Conservation (phyloP, 345 rosid genomes). For the Gossypium stocksii region DNA sequence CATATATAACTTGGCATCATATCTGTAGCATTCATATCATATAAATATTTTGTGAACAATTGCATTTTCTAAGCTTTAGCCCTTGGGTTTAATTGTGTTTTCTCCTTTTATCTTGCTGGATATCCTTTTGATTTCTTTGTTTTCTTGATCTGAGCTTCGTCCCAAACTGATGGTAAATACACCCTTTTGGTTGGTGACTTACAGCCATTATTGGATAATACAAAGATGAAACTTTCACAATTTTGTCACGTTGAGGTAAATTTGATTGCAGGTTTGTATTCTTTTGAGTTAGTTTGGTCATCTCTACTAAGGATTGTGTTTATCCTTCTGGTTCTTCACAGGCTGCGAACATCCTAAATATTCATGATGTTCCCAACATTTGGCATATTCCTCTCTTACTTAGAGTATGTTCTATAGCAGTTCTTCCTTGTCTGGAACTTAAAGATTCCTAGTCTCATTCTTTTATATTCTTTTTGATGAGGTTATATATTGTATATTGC, state of each 20-base stretch:
- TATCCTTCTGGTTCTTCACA: conserved; percentile 30
- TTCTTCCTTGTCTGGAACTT: conserved; percentile 20
- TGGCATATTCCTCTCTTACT: conserved; percentile 94
- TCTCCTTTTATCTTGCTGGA: background rate
- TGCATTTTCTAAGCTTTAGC: conserved; percentile 1
- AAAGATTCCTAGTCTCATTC: background rate
- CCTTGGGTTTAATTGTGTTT: background rate
- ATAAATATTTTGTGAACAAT: background rate
- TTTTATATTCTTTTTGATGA: conserved; percentile 4
- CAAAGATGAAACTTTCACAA: conserved; percentile 86
- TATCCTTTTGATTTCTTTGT: background rate
- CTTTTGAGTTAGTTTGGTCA: conserved; percentile 16
- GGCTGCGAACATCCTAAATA: conserved; percentile 78
- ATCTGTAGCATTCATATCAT: background rate
- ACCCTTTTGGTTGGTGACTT: conserved; percentile 10
- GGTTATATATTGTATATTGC: conserved; percentile 20
- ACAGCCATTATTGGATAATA: conserved; percentile 77
- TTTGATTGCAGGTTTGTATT: conserved; percentile 20
- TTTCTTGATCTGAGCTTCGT: conserved; percentile 4
- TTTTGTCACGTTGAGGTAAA: conserved; percentile 95
- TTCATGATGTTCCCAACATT: conserved; percentile 93
- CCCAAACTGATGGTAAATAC: conserved; percentile 1
- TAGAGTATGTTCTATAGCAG: conserved; percentile 46
- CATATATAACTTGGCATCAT: background rate
- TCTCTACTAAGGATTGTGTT: conserved; percentile 5